Evolutionary conservation across 495 filamentous ascomycete species (phyloP), one percentile per base, ranked within the genome.

Genomic region (Hypoxylon lienhwacheense): DNA sequence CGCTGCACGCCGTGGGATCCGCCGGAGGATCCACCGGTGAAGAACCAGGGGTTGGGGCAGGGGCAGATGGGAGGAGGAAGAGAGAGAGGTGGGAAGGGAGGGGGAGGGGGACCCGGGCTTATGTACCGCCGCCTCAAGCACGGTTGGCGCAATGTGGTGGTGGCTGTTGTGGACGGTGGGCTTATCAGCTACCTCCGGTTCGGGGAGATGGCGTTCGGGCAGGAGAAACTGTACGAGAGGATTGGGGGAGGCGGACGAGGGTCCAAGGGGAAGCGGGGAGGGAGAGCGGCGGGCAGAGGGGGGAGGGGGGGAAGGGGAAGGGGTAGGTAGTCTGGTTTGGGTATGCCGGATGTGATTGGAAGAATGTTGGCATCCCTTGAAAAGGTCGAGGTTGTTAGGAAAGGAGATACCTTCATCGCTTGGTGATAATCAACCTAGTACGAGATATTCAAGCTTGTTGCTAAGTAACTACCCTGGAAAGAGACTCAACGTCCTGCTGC

Each of bases 81-180:
- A 77, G 15, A 22, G 47, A 0, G 34, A 43, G n/a, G 47, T 26
- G 21, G 47, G 47, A n/a, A 21, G n/a, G 16, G 69, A 74, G 0
- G 70, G 75, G 42, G 63, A 12, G 49, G 34, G 15, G 46, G 47
- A 11, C 14, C 14, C 20, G 68, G 74, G 0, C 69, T 75, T 17
- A 41, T 76, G 39, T 90, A 89, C 56, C 74, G 77, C 51, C 77
- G 86, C n/a, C 67, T 97, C 51, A 91, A 87, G 63, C 84, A 96
- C 47, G 93, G 90, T 8, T 86, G 88, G 65, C 79, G 90, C 51
- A 90, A 88, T 66, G 89, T 90, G 5, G 73, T 96, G 39, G 60
- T 98, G 12, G 93, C 91, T 0, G 81, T 97, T 4, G 89, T 96
- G 6, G 93, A 97, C 64, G 79, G 89, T 47, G 93, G 93, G 0